Percentiles rank a stretch among this genome's conserved stretches.
phyloP scores from a whole-genome alignment of 2,329 filamentous ascomycete genomes.

The Fusarium verticillioides region DNA sequence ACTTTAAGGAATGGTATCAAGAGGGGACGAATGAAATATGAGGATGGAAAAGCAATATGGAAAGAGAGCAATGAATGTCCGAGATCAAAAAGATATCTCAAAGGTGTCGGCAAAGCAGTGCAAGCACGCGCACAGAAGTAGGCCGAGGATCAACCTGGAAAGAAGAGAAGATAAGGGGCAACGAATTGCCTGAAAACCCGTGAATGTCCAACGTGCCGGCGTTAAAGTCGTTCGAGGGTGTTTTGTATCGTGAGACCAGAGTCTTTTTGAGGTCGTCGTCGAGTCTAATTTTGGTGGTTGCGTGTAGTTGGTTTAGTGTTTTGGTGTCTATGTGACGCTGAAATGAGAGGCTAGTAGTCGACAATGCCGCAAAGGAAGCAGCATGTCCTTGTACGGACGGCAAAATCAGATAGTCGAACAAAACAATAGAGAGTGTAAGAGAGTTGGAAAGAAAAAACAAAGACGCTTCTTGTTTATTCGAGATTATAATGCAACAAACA shows the following conservation, averaged over 20 bases:
- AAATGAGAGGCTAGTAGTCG: slow-evolving; percentile 41
- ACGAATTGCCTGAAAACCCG: slow-evolving; percentile 40
- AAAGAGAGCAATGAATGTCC: slow-evolving; percentile 34
- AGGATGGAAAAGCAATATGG: slow-evolving; percentile 5
- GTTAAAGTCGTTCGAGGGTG: slow-evolving; percentile 33
- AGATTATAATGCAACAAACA: slow-evolving; percentile 29
- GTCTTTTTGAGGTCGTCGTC: slow-evolving; percentile 26
- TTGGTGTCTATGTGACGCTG: slow-evolving; percentile 38
- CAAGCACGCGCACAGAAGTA: slow-evolving; percentile 50
- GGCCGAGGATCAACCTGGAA: slow-evolving; percentile 69
- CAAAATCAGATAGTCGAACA: slow-evolving; percentile 18
- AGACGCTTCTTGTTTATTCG: slow-evolving; percentile 34
- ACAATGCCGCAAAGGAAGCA: slow-evolving; percentile 43
- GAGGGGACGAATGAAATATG: slow-evolving; percentile 18
- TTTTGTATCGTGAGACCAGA: slow-evolving; percentile 18
- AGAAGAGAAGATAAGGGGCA: slow-evolving; percentile 43
- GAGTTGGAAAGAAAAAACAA: slow-evolving; percentile 24
- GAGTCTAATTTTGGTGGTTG: slow-evolving; percentile 19
- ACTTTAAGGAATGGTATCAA: slow-evolving; percentile 43
- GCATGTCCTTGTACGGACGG: slow-evolving; percentile 39
- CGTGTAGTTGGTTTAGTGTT: slow-evolving; percentile 9
- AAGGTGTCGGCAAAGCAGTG: slow-evolving; percentile 40
- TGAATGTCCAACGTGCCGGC: slow-evolving; percentile 42
- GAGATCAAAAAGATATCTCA: slow-evolving; percentile 35
- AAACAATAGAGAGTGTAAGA: slow-evolving; percentile 23